These are phyloP conservation scores for Xylaria sp. DNA, from an alignment of 2,329 filamentous ascomycete species.

Conservation along the genomic window DNA sequence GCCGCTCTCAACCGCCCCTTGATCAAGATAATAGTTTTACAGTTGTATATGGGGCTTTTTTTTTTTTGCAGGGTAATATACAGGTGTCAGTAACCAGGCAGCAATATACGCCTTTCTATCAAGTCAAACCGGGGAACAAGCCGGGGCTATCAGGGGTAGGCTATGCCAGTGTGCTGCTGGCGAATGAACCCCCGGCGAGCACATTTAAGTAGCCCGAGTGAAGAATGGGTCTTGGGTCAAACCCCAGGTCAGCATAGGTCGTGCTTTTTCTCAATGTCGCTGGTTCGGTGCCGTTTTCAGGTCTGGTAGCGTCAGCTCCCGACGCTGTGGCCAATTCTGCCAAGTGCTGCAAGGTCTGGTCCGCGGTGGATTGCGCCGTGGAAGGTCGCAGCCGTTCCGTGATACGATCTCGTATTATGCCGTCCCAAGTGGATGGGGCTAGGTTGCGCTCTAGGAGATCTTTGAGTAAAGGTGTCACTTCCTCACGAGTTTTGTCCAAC, in stretches of 20 bases:
- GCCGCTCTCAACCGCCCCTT: not conserved
- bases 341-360: slow-evolving; percentile 67
- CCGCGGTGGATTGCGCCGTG: slow-evolving; percentile 54
- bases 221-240: slow-evolving; percentile 53
- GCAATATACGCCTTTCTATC: slow-evolving; percentile 2
- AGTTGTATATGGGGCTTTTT: slow-evolving; percentile 19
- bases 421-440: slow-evolving; percentile 66
- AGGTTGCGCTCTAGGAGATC: slow-evolving; percentile 65
- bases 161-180: slow-evolving; percentile 36
- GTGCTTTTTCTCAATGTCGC: slow-evolving; percentile 44
- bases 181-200: slow-evolving; percentile 38
- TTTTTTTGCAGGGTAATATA: slow-evolving; percentile 6
- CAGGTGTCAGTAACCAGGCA: not conserved
- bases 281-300: slow-evolving; percentile 40
- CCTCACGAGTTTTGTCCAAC: slow-evolving; percentile 64
- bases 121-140: not conserved
- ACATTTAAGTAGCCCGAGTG: slow-evolving; percentile 54
- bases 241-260: slow-evolving; percentile 56
- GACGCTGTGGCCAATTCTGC: slow-evolving; percentile 65
- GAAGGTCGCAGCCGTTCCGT: slow-evolving; percentile 52
- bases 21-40: slow-evolving; percentile 12
- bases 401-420: slow-evolving; percentile 63
- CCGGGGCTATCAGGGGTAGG: not conserved
- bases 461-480: slow-evolving; percentile 65
- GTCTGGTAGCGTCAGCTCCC: slow-evolving; percentile 41